Evolutionary conservation across 768 basidiomycete genomes (phyloP).

Genomic region (Termitomyces sp.): DNA sequence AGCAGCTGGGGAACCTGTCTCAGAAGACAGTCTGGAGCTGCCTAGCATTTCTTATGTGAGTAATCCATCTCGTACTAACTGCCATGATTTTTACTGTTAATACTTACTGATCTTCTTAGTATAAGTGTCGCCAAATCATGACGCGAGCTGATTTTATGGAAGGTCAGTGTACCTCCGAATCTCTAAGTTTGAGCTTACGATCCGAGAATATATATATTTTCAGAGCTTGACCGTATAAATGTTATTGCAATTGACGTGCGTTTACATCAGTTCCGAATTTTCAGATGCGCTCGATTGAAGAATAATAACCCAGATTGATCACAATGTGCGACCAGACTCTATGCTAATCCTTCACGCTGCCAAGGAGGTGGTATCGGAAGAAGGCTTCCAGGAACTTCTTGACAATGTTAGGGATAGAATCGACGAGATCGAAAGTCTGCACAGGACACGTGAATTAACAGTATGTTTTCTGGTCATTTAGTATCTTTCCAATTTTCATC

Average conservation of each 20-base stretch:
- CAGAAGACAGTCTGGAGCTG: constrained; percentile 45
- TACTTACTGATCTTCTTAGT: constrained; percentile 31
- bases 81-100: background rate
- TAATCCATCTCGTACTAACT: background rate
- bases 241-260: constrained; percentile 79
- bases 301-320: constrained; percentile 45
- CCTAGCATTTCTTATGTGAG: constrained; percentile 63
- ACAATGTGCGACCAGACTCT: constrained; percentile 79
- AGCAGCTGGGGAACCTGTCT: constrained; percentile 28
- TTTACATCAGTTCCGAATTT: constrained; percentile 1
- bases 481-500: background rate
- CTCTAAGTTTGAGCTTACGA: background rate
- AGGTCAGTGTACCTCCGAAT: constrained; percentile 34
- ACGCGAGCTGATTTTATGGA: constrained; percentile 81
- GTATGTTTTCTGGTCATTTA: constrained; percentile 30
- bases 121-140: constrained; percentile 77
- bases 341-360: constrained; percentile 74
- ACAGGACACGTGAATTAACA: constrained; percentile 73
- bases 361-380: constrained; percentile 63
- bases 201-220: background rate
- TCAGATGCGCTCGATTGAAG: background rate
- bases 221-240: constrained; percentile 65
- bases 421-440: constrained; percentile 84
- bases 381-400: constrained; percentile 77
- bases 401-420: constrained; percentile 72